A percentile compares a stretch with the other conserved stretches of the same genome.
phyloP scores from a whole-genome alignment of 2,329 filamentous ascomycete species.

The Arthrobotrys musiformis region DNA sequence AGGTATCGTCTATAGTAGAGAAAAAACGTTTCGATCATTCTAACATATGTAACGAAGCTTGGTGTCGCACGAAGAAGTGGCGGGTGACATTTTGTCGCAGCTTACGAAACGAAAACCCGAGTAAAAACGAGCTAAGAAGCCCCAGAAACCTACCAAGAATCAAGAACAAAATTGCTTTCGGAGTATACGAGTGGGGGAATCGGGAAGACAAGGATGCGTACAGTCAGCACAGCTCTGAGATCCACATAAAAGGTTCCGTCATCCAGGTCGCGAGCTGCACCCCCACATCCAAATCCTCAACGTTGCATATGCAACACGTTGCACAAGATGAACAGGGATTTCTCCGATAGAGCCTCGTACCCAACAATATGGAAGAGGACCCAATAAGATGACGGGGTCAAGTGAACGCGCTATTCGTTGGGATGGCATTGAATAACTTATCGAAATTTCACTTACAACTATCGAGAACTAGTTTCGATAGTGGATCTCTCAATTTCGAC shows the following conservation, averaged over 20 bases:
- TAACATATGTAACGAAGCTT: too few relatives aligned
- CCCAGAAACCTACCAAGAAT: background rate
- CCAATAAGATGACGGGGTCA: too few relatives aligned
- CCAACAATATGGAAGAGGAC: too few relatives aligned
- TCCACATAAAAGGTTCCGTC: background rate
- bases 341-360: background rate
- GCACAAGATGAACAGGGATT: background rate
- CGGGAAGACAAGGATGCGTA: background rate
- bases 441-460: too few relatives aligned
- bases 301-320: background rate
- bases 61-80: too few relatives aligned
- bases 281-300: background rate
- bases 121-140: background rate
- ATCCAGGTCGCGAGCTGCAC: background rate
- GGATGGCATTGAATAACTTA: too few relatives aligned
- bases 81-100: too few relatives aligned
- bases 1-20: too few relatives aligned
- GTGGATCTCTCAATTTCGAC: background rate
- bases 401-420: too few relatives aligned
- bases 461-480: background rate
- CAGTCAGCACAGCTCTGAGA: background rate
- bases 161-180: background rate
- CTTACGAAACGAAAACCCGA: background rate
- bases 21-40: too few relatives aligned
- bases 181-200: constrained; percentile 15